phyloP scores from a whole-genome alignment of 2,329 filamentous ascomycete genomes.

The Hypoxylon sp. region DNA sequence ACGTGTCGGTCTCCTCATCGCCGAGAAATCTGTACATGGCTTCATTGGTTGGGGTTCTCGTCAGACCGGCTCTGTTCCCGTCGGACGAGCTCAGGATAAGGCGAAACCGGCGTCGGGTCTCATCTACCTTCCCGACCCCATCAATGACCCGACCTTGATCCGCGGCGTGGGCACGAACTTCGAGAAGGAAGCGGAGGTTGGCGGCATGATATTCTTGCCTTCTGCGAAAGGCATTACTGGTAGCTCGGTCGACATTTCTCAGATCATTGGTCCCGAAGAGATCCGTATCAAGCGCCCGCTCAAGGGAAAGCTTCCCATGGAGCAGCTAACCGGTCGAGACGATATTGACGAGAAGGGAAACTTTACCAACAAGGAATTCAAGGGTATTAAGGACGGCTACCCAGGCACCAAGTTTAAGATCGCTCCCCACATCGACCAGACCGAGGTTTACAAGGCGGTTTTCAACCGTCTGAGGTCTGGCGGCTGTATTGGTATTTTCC shows the following conservation, averaged over 20 bases:
- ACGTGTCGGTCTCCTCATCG: slow-evolving; percentile 92
- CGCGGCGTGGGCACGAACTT: slow-evolving; percentile 88
- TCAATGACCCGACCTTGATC: slow-evolving; percentile 85
- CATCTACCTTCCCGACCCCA: slow-evolving; percentile 90
- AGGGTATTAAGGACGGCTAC: slow-evolving; percentile 73
- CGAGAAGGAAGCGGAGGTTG: slow-evolving; percentile 79
- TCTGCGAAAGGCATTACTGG: slow-evolving; percentile 82
- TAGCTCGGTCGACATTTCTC: slow-evolving; percentile 85
- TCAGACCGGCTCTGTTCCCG: slow-evolving; percentile 90
- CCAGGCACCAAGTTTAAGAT: slow-evolving; percentile 87
- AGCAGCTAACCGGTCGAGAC: slow-evolving; percentile 85
- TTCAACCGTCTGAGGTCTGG: slow-evolving; percentile 85
- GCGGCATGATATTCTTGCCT: slow-evolving; percentile 89
- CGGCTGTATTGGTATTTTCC: slow-evolving; percentile 96
- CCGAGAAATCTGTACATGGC: slow-evolving; percentile 93
- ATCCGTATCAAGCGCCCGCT: slow-evolving; percentile 90
- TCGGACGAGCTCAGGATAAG: slow-evolving; percentile 90
- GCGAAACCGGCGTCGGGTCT: slow-evolving; percentile 84
- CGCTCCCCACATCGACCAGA: slow-evolving; percentile 94
- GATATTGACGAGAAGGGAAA: slow-evolving; percentile 78
- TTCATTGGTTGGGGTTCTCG: slow-evolving; percentile 92
- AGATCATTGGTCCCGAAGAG: slow-evolving; percentile 85
- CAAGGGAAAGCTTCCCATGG: slow-evolving; percentile 79
- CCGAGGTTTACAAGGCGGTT: slow-evolving; percentile 92
- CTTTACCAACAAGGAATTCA: slow-evolving; percentile 69